Evolutionary conservation across 2,329 filamentous ascomycete genomes (phyloP).

Genomic region (Ceratocystis albifundus): DNA sequence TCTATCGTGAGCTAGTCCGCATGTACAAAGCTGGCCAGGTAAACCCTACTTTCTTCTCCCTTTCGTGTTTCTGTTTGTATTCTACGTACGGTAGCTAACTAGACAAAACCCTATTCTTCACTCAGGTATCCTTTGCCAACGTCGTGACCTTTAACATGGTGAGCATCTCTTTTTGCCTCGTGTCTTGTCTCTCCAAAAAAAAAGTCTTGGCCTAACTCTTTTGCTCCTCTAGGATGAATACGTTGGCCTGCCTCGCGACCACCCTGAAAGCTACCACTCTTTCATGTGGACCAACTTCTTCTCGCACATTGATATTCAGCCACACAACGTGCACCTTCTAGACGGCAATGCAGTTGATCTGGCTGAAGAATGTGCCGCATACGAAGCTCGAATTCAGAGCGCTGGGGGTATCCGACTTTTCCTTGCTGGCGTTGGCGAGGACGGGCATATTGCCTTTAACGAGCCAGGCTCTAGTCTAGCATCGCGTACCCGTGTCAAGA

Average conservation of each 20-base stretch:
- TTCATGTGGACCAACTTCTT: conserved; percentile 95
- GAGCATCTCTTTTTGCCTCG: conserved; percentile 27
- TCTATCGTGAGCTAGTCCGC: conserved; percentile 65
- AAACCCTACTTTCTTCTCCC: conserved; percentile 24
- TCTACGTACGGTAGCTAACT: conserved; percentile 19
- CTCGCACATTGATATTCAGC: conserved; percentile 69
- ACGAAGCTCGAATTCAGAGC: conserved; percentile 64
- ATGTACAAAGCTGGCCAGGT: conserved; percentile 55
- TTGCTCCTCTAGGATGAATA: conserved; percentile 58
- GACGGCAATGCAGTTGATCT: conserved; percentile 69
- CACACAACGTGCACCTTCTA: conserved; percentile 72
- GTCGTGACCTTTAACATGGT: conserved; percentile 90
- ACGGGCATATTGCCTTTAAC: conserved; percentile 85
- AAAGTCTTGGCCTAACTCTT: conserved; percentile 20
- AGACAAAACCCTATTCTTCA: conserved; percentile 15
- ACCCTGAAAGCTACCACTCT: conserved; percentile 76
- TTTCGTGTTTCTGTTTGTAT: not conserved
- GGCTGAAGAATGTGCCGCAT: conserved; percentile 63
- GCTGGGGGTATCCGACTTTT: conserved; percentile 76
- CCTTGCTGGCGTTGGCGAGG: conserved; percentile 71
- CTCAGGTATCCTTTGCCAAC: conserved; percentile 68
- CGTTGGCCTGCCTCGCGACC: conserved; percentile 68
- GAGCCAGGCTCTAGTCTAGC: conserved; percentile 70
- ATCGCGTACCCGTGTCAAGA: conserved; percentile 74
- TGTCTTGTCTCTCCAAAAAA: too few species aligned